These are phyloP conservation scores for Fusarium dimerum DNA, from an alignment of 2,329 filamentous ascomycete species.

Conservation along the genomic window DNA sequence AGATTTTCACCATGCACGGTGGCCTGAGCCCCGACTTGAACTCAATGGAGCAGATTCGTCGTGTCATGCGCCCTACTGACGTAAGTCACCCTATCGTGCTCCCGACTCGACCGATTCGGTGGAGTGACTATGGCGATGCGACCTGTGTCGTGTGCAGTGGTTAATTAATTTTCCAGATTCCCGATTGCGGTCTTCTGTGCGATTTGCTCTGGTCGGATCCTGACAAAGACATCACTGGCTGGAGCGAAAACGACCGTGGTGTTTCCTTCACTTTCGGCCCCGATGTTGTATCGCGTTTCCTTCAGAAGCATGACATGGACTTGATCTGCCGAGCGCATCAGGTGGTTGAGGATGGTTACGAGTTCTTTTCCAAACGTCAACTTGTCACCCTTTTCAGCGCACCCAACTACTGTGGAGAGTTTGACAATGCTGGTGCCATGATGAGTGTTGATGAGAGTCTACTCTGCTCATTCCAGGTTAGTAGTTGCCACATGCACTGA, in stretches of 20 bases:
- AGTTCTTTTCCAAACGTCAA: constrained; percentile 99
- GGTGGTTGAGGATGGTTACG: constrained; percentile 98
- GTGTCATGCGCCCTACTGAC: constrained; percentile 98
- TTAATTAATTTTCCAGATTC: constrained; percentile 65
- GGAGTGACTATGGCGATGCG: constrained; percentile 2
- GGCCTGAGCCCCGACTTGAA: constrained; percentile 95
- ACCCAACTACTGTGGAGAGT: constrained; percentile 99
- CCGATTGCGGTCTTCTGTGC: constrained; percentile 95
- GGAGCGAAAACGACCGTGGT: constrained; percentile 98
- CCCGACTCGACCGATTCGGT: too few species aligned
- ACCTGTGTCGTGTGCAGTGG: constrained; percentile 2
- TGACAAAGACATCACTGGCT: constrained; percentile 98
- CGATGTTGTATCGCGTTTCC: constrained; percentile 93
- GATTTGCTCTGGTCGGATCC: constrained; percentile 98
- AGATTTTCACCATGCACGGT: constrained; percentile 99
- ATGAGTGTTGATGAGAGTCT: constrained; percentile 99
- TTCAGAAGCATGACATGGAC: constrained; percentile 99
- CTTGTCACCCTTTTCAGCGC: constrained; percentile 97
- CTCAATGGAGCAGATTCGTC: constrained; percentile 99
- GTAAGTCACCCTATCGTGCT: constrained; percentile 56
- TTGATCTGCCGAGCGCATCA: constrained; percentile 98
- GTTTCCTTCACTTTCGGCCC: constrained; percentile 98
- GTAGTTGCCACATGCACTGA: constrained; percentile 22
- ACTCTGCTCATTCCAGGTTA: constrained; percentile 96
- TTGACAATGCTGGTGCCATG: constrained; percentile 99